Evolutionary conservation across 148 eudicot species (phyloP).

Genomic region (Persicaria maculosa): DNA sequence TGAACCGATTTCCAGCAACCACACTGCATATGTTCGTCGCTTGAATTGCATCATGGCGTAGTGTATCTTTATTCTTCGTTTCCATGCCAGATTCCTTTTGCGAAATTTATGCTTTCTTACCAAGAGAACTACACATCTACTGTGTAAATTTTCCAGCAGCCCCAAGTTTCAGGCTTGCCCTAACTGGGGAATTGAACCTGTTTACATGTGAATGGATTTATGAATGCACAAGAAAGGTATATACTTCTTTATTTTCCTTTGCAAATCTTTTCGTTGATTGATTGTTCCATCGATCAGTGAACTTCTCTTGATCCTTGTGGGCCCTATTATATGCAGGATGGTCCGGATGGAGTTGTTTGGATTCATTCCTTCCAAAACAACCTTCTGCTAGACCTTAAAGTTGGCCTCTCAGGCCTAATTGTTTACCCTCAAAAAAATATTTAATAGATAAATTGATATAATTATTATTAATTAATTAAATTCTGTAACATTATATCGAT

Average conservation of each 20-base stretch:
- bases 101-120: slow-evolving; percentile 79
- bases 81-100: too few relatives aligned
- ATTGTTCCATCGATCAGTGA: not conserved
- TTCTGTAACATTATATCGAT: too few relatives aligned
- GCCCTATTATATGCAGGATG: slow-evolving; percentile 30
- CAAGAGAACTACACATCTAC: slow-evolving; percentile 68
- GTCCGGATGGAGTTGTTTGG: slow-evolving; percentile 43
- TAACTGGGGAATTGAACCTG: slow-evolving; percentile 61
- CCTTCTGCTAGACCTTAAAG: slow-evolving; percentile 50
- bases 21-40: too few relatives aligned
- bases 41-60: too few relatives aligned
- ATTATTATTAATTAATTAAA: too few relatives aligned
- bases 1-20: too few relatives aligned
- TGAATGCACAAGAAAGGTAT: slow-evolving; percentile 76
- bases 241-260: slow-evolving; percentile 10
- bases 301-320: not conserved
- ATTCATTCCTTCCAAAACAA: slow-evolving; percentile 57
- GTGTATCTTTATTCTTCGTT: too few relatives aligned
- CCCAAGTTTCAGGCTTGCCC: slow-evolving; percentile 72
- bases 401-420: too few relatives aligned
- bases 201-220: slow-evolving; percentile 81
- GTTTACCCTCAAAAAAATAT: too few relatives aligned
- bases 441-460: too few relatives aligned
- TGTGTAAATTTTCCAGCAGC: slow-evolving; percentile 78
- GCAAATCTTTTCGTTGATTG: not conserved